phyloP scores from a whole-genome alignment of 352 stramenopile species.

The Phytopythium mirpurense region DNA sequence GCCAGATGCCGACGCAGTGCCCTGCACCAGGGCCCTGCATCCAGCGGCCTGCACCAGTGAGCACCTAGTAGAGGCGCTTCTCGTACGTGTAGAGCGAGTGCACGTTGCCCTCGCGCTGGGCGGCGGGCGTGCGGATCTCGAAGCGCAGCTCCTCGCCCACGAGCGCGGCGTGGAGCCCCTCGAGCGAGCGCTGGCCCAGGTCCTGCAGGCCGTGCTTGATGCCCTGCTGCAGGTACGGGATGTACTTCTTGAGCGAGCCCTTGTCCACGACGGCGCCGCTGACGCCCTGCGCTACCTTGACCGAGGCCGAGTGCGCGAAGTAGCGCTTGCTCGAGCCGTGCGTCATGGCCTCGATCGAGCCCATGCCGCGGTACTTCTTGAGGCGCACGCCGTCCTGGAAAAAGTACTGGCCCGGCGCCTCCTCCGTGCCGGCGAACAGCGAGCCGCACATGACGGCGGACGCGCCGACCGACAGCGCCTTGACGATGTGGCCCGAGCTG shows the following conservation, averaged over 20 bases:
- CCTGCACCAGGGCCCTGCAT: no score
- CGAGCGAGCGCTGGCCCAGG: constrained; percentile 88
- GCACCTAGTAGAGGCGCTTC: constrained; percentile 91
- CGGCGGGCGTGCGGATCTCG: constrained; percentile 95
- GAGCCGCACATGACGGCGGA: constrained; percentile 99
- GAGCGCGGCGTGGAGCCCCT: constrained; percentile 73
- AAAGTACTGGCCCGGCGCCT: constrained; percentile 98
- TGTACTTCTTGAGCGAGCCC: constrained; percentile 95
- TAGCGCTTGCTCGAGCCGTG: constrained; percentile 97
- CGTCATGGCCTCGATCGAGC: constrained; percentile 67
- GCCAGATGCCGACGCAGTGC: no score
- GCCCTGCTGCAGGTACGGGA: constrained; percentile 97
- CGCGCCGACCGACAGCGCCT: constrained; percentile 95
- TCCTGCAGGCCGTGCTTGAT: constrained; percentile 97
- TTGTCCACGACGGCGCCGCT: constrained; percentile 97
- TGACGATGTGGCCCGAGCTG: constrained; percentile 95
- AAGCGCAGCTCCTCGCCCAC: constrained; percentile 85
- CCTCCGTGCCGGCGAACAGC: constrained; percentile 96
- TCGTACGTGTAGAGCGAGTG: constrained; percentile 96
- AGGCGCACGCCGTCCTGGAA: constrained; percentile 98
- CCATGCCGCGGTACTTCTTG: constrained; percentile 99
- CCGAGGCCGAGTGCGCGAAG: constrained; percentile 85
- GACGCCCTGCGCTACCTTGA: constrained; percentile 99
- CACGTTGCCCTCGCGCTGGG: constrained; percentile 96
- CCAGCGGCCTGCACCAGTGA: no score